These are phyloP conservation scores for Alternaria ventricosa DNA, from an alignment of 2,329 filamentous ascomycete species.

Conservation along the genomic window DNA sequence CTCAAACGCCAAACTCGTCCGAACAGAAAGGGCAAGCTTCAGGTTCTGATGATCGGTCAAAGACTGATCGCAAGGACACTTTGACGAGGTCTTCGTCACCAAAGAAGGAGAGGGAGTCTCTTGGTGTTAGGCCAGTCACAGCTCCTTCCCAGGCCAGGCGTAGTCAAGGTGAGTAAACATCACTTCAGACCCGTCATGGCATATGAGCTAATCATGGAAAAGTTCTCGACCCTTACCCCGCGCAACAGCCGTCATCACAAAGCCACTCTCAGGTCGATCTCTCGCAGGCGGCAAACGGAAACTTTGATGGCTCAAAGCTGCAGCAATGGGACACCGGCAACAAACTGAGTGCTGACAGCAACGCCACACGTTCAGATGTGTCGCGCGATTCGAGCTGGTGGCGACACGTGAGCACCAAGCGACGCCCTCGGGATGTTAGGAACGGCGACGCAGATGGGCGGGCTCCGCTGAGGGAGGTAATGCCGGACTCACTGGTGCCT, in stretches of 20 bases:
- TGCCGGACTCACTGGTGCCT: constrained; percentile 25
- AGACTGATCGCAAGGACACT: constrained; percentile 39
- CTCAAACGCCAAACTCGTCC: constrained; percentile 42
- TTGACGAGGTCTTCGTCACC: constrained; percentile 34
- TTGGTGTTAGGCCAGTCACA: constrained; percentile 38
- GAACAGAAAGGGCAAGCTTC: constrained; percentile 30
- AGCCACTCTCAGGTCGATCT: constrained; percentile 46
- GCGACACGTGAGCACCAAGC: constrained; percentile 43
- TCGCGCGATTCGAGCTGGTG: constrained; percentile 46
- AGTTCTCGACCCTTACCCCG: constrained; percentile 42
- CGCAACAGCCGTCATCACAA: constrained; percentile 38
- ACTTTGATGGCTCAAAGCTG: constrained; percentile 39
- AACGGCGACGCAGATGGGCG: constrained; percentile 37
- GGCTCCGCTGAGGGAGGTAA: constrained; percentile 33
- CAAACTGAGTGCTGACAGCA: constrained; percentile 42
- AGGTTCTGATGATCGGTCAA: constrained; percentile 22
- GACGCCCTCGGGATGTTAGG: constrained; percentile 33
- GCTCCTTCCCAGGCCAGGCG: constrained; percentile 44
- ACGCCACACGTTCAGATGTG: constrained; percentile 35
- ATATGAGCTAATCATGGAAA: constrained; percentile 3
- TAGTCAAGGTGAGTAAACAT: constrained; percentile 42
- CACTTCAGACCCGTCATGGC: constrained; percentile 19
- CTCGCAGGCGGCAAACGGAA: constrained; percentile 39
- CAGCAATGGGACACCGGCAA: constrained; percentile 39
- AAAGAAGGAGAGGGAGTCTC: constrained; percentile 32